Percentiles rank a stretch among this genome's conserved stretches.
Evolutionary conservation across 2,329 filamentous ascomycete genomes (phyloP).

Genomic region (Penicillium sp.): DNA sequence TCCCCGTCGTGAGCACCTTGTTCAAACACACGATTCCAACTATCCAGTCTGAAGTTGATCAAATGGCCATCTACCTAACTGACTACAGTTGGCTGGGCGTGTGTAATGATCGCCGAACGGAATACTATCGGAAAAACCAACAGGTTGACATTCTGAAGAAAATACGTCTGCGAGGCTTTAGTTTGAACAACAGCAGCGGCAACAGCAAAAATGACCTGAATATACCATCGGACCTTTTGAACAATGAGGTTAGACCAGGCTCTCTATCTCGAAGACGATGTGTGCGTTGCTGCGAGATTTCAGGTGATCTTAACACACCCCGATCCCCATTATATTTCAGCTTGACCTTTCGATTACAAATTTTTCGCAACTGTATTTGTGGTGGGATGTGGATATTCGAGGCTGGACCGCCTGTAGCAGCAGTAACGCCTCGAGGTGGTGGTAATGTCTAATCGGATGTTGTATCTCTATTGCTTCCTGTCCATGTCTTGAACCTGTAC

Average conservation of each 20-base stretch:
- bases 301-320: slow-evolving; percentile 55
- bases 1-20: slow-evolving; percentile 46
- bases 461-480: background rate
- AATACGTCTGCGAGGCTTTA: slow-evolving; percentile 25
- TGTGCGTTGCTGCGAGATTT: slow-evolving; percentile 61
- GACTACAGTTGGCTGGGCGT: slow-evolving; percentile 68
- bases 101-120: slow-evolving; percentile 54
- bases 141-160: slow-evolving; percentile 58
- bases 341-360: slow-evolving; percentile 34
- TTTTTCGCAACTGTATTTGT: slow-evolving; percentile 38
- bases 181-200: slow-evolving; percentile 14
- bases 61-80: slow-evolving; percentile 66
- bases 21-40: slow-evolving; percentile 50
- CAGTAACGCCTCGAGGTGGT: slow-evolving; percentile 24
- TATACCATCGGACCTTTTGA: background rate
- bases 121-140: slow-evolving; percentile 58
- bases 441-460: background rate
- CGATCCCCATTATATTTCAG: slow-evolving; percentile 33
- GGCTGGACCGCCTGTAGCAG: slow-evolving; percentile 19
- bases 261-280: slow-evolving; percentile 45
- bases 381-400: slow-evolving; percentile 39
- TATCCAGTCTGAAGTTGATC: slow-evolving; percentile 59
- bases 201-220: background rate
- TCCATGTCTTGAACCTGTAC: background rate
- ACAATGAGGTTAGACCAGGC: slow-evolving; percentile 5